Evolutionary conservation across 1,284 basidiomycete species (phyloP).

Genomic region (Fomes fomentarius): DNA sequence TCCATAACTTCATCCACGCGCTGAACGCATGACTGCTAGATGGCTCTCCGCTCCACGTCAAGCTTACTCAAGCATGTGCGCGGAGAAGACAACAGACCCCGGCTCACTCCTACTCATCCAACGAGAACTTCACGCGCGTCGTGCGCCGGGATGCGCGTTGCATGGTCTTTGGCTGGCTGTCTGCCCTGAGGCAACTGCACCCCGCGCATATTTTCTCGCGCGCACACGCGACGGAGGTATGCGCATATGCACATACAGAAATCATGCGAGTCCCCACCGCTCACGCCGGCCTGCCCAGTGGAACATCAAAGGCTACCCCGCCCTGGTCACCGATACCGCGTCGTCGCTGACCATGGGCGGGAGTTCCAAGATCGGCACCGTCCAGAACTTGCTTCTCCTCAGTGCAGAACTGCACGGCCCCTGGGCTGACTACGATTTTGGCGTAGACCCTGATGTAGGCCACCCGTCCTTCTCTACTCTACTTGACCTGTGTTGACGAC

Average conservation of each 20-base stretch:
- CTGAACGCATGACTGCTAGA: slow-evolving; percentile 9
- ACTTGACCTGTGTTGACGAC: background rate
- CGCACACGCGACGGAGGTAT: slow-evolving; percentile 23
- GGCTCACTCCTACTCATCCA: background rate
- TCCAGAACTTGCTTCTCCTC: slow-evolving; percentile 27
- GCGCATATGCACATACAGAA: background rate
- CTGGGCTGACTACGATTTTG: slow-evolving; percentile 29
- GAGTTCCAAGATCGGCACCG: slow-evolving; percentile 19
- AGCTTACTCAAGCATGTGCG: slow-evolving; percentile 6
- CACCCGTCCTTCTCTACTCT: background rate
- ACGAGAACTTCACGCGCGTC: background rate
- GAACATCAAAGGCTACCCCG: slow-evolving; percentile 17
- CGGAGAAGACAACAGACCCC: slow-evolving; percentile 6
- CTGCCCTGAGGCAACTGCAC: slow-evolving; percentile 23
- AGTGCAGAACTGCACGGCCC: slow-evolving; percentile 24
- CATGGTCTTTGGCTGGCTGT: slow-evolving; percentile 18
- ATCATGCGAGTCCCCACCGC: too few relatives aligned
- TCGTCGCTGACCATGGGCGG: slow-evolving; percentile 4
- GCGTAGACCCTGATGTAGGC: slow-evolving; percentile 27
- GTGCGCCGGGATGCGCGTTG: slow-evolving; percentile 20
- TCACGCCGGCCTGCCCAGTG: slow-evolving; percentile 20
- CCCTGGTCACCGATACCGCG: slow-evolving; percentile 18
- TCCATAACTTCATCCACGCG: background rate
- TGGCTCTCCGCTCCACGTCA: slow-evolving; percentile 6
- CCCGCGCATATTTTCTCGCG: slow-evolving; percentile 28